Evolutionary conservation across 176 grass and related monocot genomes (phyloP).

Genomic region (Carex littledalei): DNA sequence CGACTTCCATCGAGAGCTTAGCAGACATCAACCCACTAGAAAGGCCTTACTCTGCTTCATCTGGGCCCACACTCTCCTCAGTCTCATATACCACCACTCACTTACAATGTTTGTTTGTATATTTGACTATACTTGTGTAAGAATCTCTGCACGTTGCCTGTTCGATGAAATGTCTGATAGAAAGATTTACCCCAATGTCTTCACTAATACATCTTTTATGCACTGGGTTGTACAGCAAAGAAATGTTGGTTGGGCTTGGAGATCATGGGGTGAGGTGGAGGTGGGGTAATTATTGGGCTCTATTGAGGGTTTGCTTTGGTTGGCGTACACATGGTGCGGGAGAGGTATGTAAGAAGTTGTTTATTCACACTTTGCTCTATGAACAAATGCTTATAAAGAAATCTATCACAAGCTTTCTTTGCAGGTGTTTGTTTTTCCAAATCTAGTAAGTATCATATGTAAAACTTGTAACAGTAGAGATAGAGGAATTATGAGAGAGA

Average conservation of each 20-base stretch:
- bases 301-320: not conserved
- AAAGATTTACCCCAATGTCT: not conserved
- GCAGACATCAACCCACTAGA: not conserved
- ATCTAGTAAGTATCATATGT: not conserved
- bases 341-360: not conserved
- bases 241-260: not conserved
- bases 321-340: not conserved
- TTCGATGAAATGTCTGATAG: not conserved
- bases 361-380: not conserved
- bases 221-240: not conserved
- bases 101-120: not conserved
- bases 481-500: too few relatives aligned
- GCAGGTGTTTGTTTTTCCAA: not conserved
- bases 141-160: not conserved
- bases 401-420: not conserved
- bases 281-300: not conserved
- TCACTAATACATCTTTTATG: not conserved
- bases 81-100: not conserved
- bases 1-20: not conserved
- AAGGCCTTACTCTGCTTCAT: not conserved
- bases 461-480: too few relatives aligned
- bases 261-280: not conserved
- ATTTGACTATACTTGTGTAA: not conserved
- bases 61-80: not conserved
- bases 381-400: not conserved